Base-by-base conservation (phyloP, 192 early-diverging fungal species). In the Entomortierella chlamydospora region DNA sequence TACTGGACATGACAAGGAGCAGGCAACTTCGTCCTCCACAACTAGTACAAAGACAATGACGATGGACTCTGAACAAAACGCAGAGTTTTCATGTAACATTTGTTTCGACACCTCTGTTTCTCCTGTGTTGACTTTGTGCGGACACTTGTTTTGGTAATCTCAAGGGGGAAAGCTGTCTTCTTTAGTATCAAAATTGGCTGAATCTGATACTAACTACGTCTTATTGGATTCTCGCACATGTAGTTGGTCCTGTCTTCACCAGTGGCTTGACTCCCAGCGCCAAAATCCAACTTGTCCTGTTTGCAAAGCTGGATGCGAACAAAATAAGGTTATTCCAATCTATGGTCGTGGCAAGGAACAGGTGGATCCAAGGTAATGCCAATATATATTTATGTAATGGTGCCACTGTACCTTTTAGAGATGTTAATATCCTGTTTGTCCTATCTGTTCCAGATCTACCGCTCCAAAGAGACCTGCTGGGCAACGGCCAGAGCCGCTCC, bases 241-340 rank as follows among this genome's bases (percentile, higher is more conserved):
- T 57, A 87, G 86, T 41, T 93, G 91, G 91, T 86, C 90, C 25
- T 92, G 90, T 69, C 81, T 92, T 49, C 86, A 85, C 57, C 89
- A 94, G 68, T 94, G 93, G 93, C 85, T 94, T 18, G 90, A 93
- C 54, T 82, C 87, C 31, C 88, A 89, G 61, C 82, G 83, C 11
- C 87, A 83, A 29, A 93, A 92, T 63, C 91, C 92, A 28, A 89
- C 91, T 1, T 95, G 93, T 54, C 93, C 93, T 7, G 92, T 95
- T 18, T 95, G 93, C 64, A 95, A 95, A 76, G 93, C 92, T 2
- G 93, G 93, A 39, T 93, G 92, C 79, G 91, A 90, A 23, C 90
- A 91, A 66, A 92, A 93, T 42, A 93, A 95, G 67, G 92, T 95
- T 25, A 93, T 95, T 64, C 93, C 93, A 0, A 87, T 95, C 33